Conservation (phyloP, 2,329 filamentous ascomycete genomes). For the Cladosporium colombiae region DNA sequence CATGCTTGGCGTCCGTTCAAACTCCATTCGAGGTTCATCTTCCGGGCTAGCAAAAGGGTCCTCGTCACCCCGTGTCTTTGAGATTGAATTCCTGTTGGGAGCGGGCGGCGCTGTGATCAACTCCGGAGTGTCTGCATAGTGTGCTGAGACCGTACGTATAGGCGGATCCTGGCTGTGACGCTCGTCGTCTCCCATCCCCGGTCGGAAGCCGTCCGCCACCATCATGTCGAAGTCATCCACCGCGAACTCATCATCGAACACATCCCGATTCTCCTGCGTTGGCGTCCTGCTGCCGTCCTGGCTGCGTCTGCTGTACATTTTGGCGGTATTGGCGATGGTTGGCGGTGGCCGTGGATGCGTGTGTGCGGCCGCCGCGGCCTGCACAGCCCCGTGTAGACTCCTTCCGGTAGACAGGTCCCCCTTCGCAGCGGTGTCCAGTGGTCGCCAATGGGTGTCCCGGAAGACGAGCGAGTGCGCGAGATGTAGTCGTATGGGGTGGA, state of each 20-base stretch:
- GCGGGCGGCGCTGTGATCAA: constrained; percentile 22
- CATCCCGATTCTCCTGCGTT: constrained; percentile 41
- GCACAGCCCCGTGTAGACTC: constrained; percentile 20
- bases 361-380: constrained; percentile 20
- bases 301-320: constrained; percentile 18
- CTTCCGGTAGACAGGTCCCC: not conserved
- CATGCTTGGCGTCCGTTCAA: constrained; percentile 33
- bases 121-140: constrained; percentile 30
- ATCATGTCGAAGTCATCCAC: constrained; percentile 46
- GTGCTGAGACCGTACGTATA: constrained; percentile 36
- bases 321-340: constrained; percentile 1
- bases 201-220: constrained; percentile 50
- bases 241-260: constrained; percentile 53
- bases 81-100: constrained; percentile 33
- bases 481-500: not conserved
- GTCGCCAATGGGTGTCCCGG: not conserved
- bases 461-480: not conserved
- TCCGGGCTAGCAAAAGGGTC: constrained; percentile 41
- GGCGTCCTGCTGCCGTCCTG: constrained; percentile 32
- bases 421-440: constrained; percentile 13
- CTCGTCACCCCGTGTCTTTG: constrained; percentile 32
- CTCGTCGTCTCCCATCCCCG: constrained; percentile 34
- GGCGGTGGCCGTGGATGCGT: constrained; percentile 15
- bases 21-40: constrained; percentile 31
- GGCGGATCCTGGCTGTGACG: constrained; percentile 31